Conservation (phyloP, 805 yeast species). For the Saccharomycopsis fodiens region DNA sequence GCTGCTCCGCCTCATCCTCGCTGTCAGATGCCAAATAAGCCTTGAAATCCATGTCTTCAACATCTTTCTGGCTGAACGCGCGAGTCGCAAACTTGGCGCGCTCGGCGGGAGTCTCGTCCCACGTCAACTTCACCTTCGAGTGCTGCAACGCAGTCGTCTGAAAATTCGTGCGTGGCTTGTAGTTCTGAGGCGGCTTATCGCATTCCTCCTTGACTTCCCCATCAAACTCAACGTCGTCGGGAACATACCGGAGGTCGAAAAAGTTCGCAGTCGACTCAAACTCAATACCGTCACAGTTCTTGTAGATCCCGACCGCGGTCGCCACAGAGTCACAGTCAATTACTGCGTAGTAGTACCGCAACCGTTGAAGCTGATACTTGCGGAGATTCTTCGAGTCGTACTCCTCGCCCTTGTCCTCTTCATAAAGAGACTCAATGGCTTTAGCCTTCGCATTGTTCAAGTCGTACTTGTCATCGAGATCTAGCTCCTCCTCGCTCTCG, state of each 20-base stretch:
- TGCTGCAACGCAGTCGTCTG: conserved; percentile 95
- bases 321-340: conserved; percentile 68
- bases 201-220: conserved; percentile 49
- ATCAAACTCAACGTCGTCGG: conserved; percentile 79
- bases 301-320: conserved; percentile 72
- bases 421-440: conserved; percentile 64
- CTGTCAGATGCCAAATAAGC: conserved; percentile 84
- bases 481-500: conserved; percentile 27
- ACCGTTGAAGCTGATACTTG: conserved; percentile 84
- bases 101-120: conserved; percentile 98
- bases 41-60: conserved; percentile 84
- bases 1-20: conserved; percentile 46
- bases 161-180: conserved; percentile 67
- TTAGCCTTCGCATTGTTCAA: conserved; percentile 34
- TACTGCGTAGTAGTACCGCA: conserved; percentile 89
- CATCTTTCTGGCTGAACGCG: conserved; percentile 81
- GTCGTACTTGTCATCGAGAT: conserved; percentile 20
- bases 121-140: conserved; percentile 90
- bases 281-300: conserved; percentile 90
- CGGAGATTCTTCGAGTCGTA: conserved; percentile 80
- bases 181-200: conserved; percentile 61
- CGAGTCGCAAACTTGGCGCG: conserved; percentile 67
- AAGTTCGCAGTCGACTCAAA: conserved; percentile 92
- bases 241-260: conserved; percentile 87
- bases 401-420: conserved; percentile 76